Evolutionary conservation across 805 yeast species (phyloP), one percentile per base, ranked within the genome.

Genomic region (Cyberlindnera veronae): DNA sequence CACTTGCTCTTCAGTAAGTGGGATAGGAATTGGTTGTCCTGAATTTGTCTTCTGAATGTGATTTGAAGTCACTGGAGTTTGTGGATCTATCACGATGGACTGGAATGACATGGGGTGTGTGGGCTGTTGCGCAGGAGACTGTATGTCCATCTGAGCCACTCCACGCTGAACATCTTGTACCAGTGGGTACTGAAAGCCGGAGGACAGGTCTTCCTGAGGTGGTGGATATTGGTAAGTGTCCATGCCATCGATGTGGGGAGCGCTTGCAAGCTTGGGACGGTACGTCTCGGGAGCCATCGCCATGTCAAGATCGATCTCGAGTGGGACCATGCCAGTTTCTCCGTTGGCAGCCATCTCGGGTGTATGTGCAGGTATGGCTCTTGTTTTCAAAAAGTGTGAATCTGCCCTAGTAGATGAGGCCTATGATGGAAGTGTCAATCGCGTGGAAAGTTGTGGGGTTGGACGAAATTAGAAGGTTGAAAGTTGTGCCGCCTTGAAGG

Each of bases 261-360:
- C 16, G 11, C 12, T 19, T 7, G 15, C 26, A 13, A 27, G 32
- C 8, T 23, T 11, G 33, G 44, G 46, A 2, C 34, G 36, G 16
- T 30, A 28, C 10, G 12, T 30, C 32, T 42, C 44, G 6, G 50
- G 39, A 9, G 29, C 44, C 39, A 47, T 32, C 6, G 55, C 55
- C 33, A 34, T 37, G 33, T 53, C 54, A 30, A 51, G 46, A 19
- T 53, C 55, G 24, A 51, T 53, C 35, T 51, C 51, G 22, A 41
- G 29, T 17, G 35, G 44, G 32, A 18, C 34, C 13, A 14, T 12
- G 5, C 32, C 32, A 8, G 13, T 17, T 6, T 17, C 29, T 12
- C 28, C 32, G 22, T 30, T 30, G 4, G 34, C 13, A n/a, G 34
- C n/a, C 34, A 32, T 32, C 12, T 9, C 20, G 24, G 15, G 6